A percentile compares a stretch with the other conserved stretches of the same genome.
These are phyloP conservation scores for Phoma sp. DNA, from an alignment of 2,329 filamentous ascomycete species.

Conservation along the genomic window DNA sequence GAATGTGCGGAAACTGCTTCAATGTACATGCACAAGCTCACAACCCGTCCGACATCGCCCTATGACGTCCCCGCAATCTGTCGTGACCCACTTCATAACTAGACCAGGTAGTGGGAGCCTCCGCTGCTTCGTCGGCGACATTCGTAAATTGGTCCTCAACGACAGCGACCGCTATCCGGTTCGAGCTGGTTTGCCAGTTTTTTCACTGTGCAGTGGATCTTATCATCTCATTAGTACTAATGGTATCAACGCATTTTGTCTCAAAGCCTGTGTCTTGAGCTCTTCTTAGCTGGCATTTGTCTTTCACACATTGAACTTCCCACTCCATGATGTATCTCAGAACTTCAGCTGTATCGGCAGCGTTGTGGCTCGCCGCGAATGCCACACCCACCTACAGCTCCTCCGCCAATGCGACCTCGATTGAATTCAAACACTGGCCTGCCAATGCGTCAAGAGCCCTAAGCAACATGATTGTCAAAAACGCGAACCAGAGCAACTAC, in stretches of 20 bases:
- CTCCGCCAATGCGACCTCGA: conserved; percentile 16
- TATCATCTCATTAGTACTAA: conserved; percentile 2
- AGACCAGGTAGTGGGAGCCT: conserved; percentile 9
- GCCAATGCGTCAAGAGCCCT: conserved; percentile 34
- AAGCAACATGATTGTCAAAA: conserved; percentile 36
- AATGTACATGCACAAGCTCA: conserved; percentile 10
- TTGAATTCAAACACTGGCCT: conserved; percentile 36
- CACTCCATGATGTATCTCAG: conserved; percentile 7
- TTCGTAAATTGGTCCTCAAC: conserved; percentile 14
- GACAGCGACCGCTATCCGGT: conserved; percentile 6
- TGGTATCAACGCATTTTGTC: neutral
- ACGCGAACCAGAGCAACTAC: conserved; percentile 41
- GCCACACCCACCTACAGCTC: conserved; percentile 25
- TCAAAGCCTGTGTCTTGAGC: neutral
- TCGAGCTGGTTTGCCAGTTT: conserved; percentile 5
- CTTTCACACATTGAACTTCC: neutral
- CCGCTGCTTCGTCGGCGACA: conserved; percentile 23
- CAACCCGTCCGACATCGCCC: conserved; percentile 11
- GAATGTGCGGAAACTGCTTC: neutral
- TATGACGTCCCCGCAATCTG: conserved; percentile 3
- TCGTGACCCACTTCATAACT: conserved; percentile 7
- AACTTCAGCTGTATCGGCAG: conserved; percentile 21
- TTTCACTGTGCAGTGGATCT: conserved; percentile 3
- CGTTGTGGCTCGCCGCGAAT: conserved; percentile 27
- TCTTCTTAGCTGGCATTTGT: neutral